These are phyloP conservation scores for Fusarium redolens DNA, from an alignment of 2,329 filamentous ascomycete genomes.

Conservation along the genomic window DNA sequence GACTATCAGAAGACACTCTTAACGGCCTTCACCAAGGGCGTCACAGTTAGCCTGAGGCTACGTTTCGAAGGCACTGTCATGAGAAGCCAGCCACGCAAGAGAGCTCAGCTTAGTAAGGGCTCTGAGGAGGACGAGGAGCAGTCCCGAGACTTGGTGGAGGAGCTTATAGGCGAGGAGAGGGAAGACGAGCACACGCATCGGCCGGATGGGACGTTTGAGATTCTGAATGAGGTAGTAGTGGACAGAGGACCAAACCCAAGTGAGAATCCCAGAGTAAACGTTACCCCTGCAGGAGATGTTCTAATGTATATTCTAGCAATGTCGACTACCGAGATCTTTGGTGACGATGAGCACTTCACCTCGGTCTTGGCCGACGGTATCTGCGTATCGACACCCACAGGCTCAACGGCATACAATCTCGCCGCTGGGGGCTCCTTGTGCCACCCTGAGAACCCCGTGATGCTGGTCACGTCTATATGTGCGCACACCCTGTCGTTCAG, in stretches of 20 bases:
- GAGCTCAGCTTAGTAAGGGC: slow-evolving; percentile 34
- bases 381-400: slow-evolving; percentile 93
- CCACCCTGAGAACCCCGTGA: slow-evolving; percentile 96
- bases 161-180: slow-evolving; percentile 86
- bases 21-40: slow-evolving; percentile 81
- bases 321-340: slow-evolving; percentile 92
- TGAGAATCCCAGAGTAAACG: slow-evolving; percentile 57
- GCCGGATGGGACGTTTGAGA: slow-evolving; percentile 87
- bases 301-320: slow-evolving; percentile 68
- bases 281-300: slow-evolving; percentile 1
- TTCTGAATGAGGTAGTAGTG: slow-evolving; percentile 96
- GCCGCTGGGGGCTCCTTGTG: slow-evolving; percentile 95
- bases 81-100: slow-evolving; percentile 72
- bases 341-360: slow-evolving; percentile 95
- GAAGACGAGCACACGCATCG: slow-evolving; percentile 87
- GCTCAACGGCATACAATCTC: slow-evolving; percentile 94
- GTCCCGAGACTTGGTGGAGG: slow-evolving; percentile 81
- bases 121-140: slow-evolving; percentile 52
- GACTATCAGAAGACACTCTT: slow-evolving; percentile 76
- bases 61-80: slow-evolving; percentile 95
- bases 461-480: slow-evolving; percentile 93
- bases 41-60: slow-evolving; percentile 87
- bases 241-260: slow-evolving; percentile 94
- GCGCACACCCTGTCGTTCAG: slow-evolving; percentile 95
- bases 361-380: slow-evolving; percentile 93